Percentiles rank a stretch among this genome's conserved stretches.
Evolutionary conservation across 129 eudicot species (phyloP).

Genomic region (Rutidosis leptorrhynchoides): DNA sequence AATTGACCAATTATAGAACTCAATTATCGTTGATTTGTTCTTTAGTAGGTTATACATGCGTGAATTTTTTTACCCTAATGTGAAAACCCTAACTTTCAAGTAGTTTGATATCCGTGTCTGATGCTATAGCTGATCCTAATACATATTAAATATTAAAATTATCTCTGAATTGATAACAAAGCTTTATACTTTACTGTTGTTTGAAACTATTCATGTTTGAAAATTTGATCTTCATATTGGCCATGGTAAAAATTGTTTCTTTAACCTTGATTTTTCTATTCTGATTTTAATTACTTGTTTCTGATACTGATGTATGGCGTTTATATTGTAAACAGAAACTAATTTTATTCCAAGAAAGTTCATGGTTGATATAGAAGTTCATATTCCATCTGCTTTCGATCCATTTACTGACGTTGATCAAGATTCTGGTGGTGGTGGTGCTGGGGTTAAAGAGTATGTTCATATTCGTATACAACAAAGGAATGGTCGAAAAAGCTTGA

Average conservation of each 20-base stretch:
- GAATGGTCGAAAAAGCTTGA: conserved; percentile 87
- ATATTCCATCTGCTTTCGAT: conserved; percentile 64
- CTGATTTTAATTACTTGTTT: no score
- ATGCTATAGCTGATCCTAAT: background rate
- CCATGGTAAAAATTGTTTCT: background rate
- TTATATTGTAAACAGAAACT: background rate
- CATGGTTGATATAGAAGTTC: conserved; percentile 82
- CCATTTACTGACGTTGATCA: conserved; percentile 83
- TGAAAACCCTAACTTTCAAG: background rate
- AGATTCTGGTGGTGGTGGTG: conserved; percentile 46
- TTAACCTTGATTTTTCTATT: no score
- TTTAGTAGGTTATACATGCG: background rate
- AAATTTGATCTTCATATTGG: background rate
- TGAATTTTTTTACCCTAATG: background rate
- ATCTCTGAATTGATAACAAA: background rate
- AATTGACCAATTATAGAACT: background rate
- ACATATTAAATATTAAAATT: no score
- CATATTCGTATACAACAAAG: conserved; percentile 91
- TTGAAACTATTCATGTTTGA: no score
- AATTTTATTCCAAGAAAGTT: conserved; percentile 29
- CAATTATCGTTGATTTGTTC: background rate
- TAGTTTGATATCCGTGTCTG: background rate
- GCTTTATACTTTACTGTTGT: background rate
- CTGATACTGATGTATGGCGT: background rate
- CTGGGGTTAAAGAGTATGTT: conserved; percentile 84